Conservation (phyloP, 1,284 basidiomycete genomes). For the Ustilago bromivora region DNA sequence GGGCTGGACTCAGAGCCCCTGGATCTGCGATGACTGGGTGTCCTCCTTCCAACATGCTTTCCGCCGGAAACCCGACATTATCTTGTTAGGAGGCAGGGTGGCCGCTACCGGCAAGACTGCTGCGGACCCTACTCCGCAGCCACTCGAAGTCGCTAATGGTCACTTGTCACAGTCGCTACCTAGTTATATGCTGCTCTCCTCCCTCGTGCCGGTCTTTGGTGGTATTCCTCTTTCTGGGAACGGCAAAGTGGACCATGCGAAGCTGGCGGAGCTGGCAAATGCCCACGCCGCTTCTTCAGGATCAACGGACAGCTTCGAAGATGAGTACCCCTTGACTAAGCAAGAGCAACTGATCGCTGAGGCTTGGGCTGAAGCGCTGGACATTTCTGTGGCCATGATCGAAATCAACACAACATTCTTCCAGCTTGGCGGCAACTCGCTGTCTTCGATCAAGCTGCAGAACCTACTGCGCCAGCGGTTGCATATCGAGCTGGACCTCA, state of each 20-base stretch:
- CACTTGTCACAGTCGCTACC: constrained; percentile 7
- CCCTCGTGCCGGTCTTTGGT: constrained; percentile 6
- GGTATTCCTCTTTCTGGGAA: constrained; percentile 8
- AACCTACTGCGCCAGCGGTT: neutral
- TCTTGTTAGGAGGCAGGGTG: neutral
- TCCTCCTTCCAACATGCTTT: neutral
- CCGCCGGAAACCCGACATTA: neutral
- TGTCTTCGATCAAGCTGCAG: neutral
- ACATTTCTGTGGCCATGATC: neutral
- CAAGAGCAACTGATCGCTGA: neutral
- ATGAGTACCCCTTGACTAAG: neutral
- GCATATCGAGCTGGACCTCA: neutral
- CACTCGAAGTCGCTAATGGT: constrained; percentile 4
- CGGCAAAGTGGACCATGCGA: constrained; percentile 9
- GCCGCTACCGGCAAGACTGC: neutral
- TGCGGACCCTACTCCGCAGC: neutral
- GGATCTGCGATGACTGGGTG: neutral
- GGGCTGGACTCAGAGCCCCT: neutral
- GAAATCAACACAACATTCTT: neutral
- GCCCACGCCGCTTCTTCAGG: neutral
- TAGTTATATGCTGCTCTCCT: constrained; percentile 7
- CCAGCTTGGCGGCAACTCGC: neutral
- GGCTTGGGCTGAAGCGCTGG: neutral
- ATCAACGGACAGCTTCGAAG: neutral
- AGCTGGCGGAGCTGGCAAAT: neutral